A percentile compares a stretch with the other conserved stretches of the same genome.
Evolutionary conservation across 2,329 filamentous ascomycete genomes (phyloP).

Genomic region (Cordyceps fumosorosea): DNA sequence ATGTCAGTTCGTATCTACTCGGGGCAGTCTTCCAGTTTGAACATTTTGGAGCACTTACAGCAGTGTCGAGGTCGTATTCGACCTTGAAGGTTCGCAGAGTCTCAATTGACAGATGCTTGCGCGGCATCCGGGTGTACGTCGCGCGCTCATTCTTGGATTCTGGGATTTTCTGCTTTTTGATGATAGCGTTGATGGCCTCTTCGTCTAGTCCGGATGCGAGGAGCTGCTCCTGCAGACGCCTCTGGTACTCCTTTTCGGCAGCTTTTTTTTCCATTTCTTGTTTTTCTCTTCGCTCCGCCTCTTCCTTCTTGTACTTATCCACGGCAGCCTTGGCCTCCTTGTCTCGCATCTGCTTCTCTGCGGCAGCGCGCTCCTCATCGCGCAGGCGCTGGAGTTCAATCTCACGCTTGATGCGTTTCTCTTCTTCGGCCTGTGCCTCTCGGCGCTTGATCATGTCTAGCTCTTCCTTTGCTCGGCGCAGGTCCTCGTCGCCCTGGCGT

Average conservation of each 20-base stretch:
- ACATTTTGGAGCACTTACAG: constrained; percentile 29
- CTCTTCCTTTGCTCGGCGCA: constrained; percentile 42
- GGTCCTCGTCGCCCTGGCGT: constrained; percentile 40
- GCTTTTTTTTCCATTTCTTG: constrained; percentile 43
- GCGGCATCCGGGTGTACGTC: constrained; percentile 58
- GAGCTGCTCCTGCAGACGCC: constrained; percentile 51
- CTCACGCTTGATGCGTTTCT: constrained; percentile 46
- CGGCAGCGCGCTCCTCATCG: constrained; percentile 37
- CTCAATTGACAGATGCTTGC: constrained; percentile 55
- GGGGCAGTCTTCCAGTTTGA: not conserved
- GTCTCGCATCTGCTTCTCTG: constrained; percentile 36
- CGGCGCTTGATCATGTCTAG: constrained; percentile 40
- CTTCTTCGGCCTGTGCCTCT: constrained; percentile 41
- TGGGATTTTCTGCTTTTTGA: constrained; percentile 48
- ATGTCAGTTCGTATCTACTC: constrained; percentile 25
- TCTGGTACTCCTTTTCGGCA: constrained; percentile 48
- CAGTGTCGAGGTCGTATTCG: constrained; percentile 51
- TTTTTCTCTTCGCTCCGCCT: constrained; percentile 39
- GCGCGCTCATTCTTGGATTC: constrained; percentile 31
- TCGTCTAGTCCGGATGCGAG: constrained; percentile 53
- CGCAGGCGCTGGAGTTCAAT: constrained; percentile 43
- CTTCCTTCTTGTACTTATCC: constrained; percentile 42
- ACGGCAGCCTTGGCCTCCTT: constrained; percentile 43
- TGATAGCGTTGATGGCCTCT: constrained; percentile 50
- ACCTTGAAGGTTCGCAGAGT: constrained; percentile 49